Base-by-base conservation (phyloP, 2,329 filamentous ascomycete genomes). In the Colletotrichum orbiculare region DNA sequence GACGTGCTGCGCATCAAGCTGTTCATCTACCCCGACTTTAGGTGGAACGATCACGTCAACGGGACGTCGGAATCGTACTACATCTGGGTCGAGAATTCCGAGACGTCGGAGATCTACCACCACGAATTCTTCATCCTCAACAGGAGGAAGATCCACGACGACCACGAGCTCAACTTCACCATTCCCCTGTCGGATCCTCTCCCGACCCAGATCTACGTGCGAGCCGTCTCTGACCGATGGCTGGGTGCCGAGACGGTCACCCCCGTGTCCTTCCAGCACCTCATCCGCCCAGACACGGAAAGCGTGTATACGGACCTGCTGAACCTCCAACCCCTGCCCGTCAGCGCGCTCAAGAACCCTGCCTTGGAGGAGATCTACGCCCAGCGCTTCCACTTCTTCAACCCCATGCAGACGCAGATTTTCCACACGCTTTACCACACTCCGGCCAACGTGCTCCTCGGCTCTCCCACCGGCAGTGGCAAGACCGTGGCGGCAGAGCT, bases 371-470 rank as follows among this genome's bases (percentile, higher is more conserved):
- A 96, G 66, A 86, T 99, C 1, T 99, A 99, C 73, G 89, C 85
- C 0, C 83, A 95, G 74, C 88, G 94, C 38, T 99, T 99, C 77
- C 91, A 96, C 69, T 99, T 91, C 78, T 99, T 99, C 84, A 99
- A 99, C 74, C 96, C 96, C 0, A 98, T 99, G 96, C 96, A 99
- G 77, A 98, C 96, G 0, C 96, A 99, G 73, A 93, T 99, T 55
- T 99, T 99, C 79, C 96, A 99, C 73, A 95, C 93, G 12, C 86
- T 99, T 39, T 99, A 99, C 70, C 91, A 98, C 75, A 97, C 96
- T 0, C 79, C 91, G 8, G 91, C 92, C 49, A 99, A 99, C 73
- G 94, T 99, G 5, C 85, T 99, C 3, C 86, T 99, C 8, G 96
- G 96, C 8, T 98, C 96, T 2, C 96, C 96, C 0, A 99, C 96